phyloP scores from a whole-genome alignment of 2,329 filamentous ascomycete species.

The Colletotrichum destructivum region DNA sequence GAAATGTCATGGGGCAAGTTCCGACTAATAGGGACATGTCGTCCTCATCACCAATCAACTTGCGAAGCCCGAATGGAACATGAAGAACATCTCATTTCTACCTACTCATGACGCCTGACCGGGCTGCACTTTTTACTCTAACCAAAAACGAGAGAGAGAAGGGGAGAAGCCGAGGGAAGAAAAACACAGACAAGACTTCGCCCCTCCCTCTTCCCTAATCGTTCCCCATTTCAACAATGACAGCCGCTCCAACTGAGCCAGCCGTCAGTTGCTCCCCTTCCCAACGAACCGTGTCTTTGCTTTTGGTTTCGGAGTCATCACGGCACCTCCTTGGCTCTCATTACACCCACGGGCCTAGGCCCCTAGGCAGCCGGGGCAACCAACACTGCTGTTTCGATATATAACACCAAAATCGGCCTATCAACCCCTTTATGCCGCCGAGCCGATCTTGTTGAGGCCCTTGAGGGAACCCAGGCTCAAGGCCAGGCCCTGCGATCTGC shows the following conservation, averaged over 20 bases:
- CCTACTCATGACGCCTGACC: conserved; percentile 43
- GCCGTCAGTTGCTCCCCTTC: conserved; percentile 6
- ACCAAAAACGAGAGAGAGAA: conserved; percentile 21
- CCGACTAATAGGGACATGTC: too few relatives aligned
- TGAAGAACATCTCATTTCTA: conserved; percentile 42
- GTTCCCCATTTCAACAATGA: conserved; percentile 34
- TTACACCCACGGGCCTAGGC: conserved; percentile 27
- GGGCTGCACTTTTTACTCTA: conserved; percentile 43
- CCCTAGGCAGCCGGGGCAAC: conserved; percentile 18
- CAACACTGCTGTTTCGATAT: conserved; percentile 32
- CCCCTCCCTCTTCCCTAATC: conserved; percentile 9
- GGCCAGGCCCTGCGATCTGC: conserved; percentile 94
- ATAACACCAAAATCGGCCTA: conserved; percentile 16
- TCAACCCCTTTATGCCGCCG: conserved; percentile 50
- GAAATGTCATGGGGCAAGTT: too few relatives aligned
- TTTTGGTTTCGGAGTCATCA: neutral
- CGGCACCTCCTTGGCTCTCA: conserved; percentile 11
- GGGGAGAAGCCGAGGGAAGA: conserved; percentile 12
- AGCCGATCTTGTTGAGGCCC: conserved; percentile 87
- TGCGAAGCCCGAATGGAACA: conserved; percentile 12
- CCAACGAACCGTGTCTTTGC: conserved; percentile 3
- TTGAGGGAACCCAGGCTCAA: conserved; percentile 95
- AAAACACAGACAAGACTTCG: conserved; percentile 23
- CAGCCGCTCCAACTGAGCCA: conserved; percentile 15
- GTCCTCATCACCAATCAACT: too few relatives aligned